Evolutionary conservation across 2,329 filamentous ascomycete genomes (phyloP).

Genomic region (Aureobasidium subglaciale): DNA sequence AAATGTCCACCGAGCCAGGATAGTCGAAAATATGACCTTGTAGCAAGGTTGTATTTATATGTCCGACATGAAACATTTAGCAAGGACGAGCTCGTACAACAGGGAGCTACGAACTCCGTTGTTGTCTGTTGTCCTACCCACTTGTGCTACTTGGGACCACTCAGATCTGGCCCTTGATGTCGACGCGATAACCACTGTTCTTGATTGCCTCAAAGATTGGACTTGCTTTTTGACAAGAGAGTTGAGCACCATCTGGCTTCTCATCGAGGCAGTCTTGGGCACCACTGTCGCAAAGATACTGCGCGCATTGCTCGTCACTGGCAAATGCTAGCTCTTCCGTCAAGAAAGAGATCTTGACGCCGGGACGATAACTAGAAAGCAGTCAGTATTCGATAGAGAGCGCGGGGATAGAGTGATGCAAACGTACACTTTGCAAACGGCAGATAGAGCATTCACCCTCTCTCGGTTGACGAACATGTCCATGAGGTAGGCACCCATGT

Average conservation of each 20-base stretch:
- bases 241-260: slow-evolving; percentile 57
- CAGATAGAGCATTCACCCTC: slow-evolving; percentile 80
- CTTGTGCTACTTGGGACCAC: slow-evolving; percentile 51
- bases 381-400: slow-evolving; percentile 30
- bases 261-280: slow-evolving; percentile 72
- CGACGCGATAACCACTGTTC: slow-evolving; percentile 73
- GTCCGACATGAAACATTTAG: background rate
- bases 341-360: slow-evolving; percentile 81
- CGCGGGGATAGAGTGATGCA: background rate
- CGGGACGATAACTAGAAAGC: slow-evolving; percentile 73
- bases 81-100: background rate
- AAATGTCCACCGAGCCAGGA: background rate
- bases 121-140: background rate
- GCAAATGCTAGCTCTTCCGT: slow-evolving; percentile 96
- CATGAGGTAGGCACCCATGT: slow-evolving; percentile 98
- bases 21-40: background rate
- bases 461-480: slow-evolving; percentile 98
- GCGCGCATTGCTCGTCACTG: slow-evolving; percentile 63
- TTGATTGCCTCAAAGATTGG: slow-evolving; percentile 67
- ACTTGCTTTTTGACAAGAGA: slow-evolving; percentile 67
- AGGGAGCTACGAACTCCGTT: slow-evolving; percentile 14
- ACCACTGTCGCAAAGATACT: slow-evolving; percentile 79
- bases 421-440: slow-evolving; percentile 93
- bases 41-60: background rate
- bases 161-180: slow-evolving; percentile 97